A percentile compares a stretch with the other conserved stretches of the same genome.
phyloP scores from a whole-genome alignment of 371 early-diverging fungal species.

The Apophysomyces sp. region DNA sequence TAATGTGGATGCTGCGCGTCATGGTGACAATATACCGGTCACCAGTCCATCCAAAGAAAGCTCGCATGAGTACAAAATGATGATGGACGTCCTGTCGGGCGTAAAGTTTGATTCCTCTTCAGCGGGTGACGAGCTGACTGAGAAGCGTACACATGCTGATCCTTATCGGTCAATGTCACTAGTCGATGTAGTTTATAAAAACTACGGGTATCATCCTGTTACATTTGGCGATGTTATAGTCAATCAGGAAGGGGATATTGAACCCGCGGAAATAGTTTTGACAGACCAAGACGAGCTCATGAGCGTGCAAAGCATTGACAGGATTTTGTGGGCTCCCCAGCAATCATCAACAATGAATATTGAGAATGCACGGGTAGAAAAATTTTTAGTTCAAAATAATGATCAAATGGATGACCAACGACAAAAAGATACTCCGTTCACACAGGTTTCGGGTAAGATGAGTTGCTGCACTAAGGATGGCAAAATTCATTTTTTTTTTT shows the following conservation, averaged over 20 bases:
- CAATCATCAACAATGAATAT: conserved; percentile 6
- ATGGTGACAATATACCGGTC: conserved; percentile 16
- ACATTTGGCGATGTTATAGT: conserved; percentile 69
- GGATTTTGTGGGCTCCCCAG: conserved; percentile 51
- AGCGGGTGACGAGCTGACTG: conserved; percentile 36
- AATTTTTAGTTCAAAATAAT: conserved; percentile 30
- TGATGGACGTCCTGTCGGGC: conserved; percentile 69
- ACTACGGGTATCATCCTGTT: conserved; percentile 71
- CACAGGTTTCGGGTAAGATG: conserved; percentile 51
- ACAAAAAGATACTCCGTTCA: conserved; percentile 24
- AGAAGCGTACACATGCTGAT: not conserved
- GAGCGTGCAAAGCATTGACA: conserved; percentile 71
- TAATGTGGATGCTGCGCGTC: conserved; percentile 70
- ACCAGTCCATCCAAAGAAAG: conserved; percentile 28
- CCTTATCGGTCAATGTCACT: conserved; percentile 8
- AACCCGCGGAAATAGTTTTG: conserved; percentile 61
- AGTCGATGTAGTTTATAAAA: conserved; percentile 55
- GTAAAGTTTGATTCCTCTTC: too few species aligned
- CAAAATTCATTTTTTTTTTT: not conserved
- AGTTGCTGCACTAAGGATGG: too few species aligned
- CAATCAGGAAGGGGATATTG: conserved; percentile 34
- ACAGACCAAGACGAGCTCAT: conserved; percentile 55
- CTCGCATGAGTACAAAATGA: conserved; percentile 60
- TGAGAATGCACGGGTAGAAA: conserved; percentile 27
- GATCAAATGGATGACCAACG: conserved; percentile 3